Evolutionary conservation across 2,329 filamentous ascomycete species (phyloP), one percentile per base, ranked within the genome.

Genomic region (Fusarium poae): DNA sequence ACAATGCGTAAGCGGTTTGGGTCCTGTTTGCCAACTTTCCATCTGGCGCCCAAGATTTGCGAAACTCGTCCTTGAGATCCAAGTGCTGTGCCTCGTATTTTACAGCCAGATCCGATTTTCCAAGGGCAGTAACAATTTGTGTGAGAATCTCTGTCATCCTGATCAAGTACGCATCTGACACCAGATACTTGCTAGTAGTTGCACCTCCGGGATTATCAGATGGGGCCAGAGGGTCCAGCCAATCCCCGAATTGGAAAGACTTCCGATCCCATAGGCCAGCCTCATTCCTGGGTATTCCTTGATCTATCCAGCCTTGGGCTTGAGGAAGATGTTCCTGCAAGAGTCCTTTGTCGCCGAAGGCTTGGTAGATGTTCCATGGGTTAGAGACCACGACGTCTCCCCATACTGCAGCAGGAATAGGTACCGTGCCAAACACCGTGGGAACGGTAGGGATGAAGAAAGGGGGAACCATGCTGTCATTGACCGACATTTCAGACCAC

Each of bases 121-220:
- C 75, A 0, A 84, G 71, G 1, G 70, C 68, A 0, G 60, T 56
- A 1, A 77, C 76, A 13, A 83, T 79, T 16, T 77, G 70, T 2
- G 72, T 68, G 3, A 83, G 68, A 0, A 81, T 46, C 6, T 74
- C 70, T 0, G 81, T 82, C 35, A 83, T 79, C 44, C 78, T 78
- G 1, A 83, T 76, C 5, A 84, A 77, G 65, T 83, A 85, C 4
- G 81, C 81, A 61, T 85, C 81, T 0, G 82, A n/a, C 1, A 84
- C 81, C 1, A 82, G 76, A 21, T 73, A 72, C 1, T 73, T 66
- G 43, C 79, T 71, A 0, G 83, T 84, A 0, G 76, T 80, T 2
- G 79, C 80, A 9, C 65, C 65, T 0, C 75, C 79, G 0, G 83
- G 78, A 3, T 76, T 62, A 2, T 80, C 75, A 1, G 79, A 72